Base-by-base conservation (phyloP, 2,329 filamentous ascomycete genomes). In the Cladosporium cucumerinum region DNA sequence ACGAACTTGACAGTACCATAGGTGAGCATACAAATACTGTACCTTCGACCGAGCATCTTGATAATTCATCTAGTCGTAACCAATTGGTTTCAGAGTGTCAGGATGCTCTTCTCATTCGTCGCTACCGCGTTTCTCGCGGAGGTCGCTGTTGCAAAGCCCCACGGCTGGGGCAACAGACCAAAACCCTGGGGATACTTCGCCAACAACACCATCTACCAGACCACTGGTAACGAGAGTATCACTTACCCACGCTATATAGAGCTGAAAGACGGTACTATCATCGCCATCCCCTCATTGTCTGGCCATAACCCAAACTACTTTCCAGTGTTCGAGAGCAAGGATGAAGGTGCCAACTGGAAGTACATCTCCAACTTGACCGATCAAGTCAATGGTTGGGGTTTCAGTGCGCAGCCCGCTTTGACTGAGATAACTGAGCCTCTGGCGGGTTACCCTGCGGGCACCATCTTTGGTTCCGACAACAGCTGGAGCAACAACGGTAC, bases 311-410 rank as follows among this genome's bases (percentile, higher is more conserved):
- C 62, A 8, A 64, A 64, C 43, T 64, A 64, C 62, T 64, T 64
- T 46, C 62, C 64, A 10, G 57, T 68, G 52, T 66, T 66, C 61
- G 65, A 68, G 43, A 63, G 57, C 61, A 68, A 60, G 23, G 65
- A 68, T 46, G 61, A 58, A 6, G 66, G 66, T 51, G 65, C 64
- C 18, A 59, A 12, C 58, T 68, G 66, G 66, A 64, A 34, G 18
- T 65, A 66, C 61, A 63, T 68, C 61, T 66, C 65, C 18, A 68
- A 68, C 54, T 28, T 67, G 21, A 67, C 63, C 6, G 66, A 67
- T 23, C 66, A 67, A 25, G 66, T 67, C 59, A 67, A 67, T 52
- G 63, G 66, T 2, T 62, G 57, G 61, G 66, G 66, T 6, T 66
- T 67, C 59, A 65, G 49, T 43, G 66, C 66, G 7, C 66, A 67